Base-by-base conservation (phyloP, 768 basidiomycete species). In the Suillus discolor region DNA sequence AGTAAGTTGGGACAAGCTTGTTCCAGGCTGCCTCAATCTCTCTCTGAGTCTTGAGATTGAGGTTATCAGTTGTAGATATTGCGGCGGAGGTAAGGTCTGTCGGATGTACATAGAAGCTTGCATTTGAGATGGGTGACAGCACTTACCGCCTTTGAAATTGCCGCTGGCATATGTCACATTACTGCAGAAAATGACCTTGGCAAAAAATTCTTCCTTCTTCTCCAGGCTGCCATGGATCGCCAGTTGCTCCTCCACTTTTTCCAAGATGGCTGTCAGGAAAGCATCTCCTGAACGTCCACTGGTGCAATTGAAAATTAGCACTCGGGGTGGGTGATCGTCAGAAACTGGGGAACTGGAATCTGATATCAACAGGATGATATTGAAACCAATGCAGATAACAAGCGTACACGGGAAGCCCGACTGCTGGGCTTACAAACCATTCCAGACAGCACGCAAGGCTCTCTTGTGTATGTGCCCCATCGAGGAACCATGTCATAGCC, bases 91-190 rank as follows among this genome's bases (percentile, higher is more conserved):
- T 90, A 47, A 98, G 79, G 76, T 99, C 97, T 97, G 70, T 36
- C 38, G 60, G 49, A 16, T 41, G 63, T 23, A 49, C 13, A 69
- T 38, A 59, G 62, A 36, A 65, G 23, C 28, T 25, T 15, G 11
- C 41, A 39, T 72, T 20, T 53, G 2, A 55, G 41, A 59, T 18
- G 25, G 6, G 49, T 18, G 13, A 39, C 20, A 41, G 66, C 23
- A 73, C 85, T 75, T 70, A 94, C 97, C 97, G 61, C 93, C 92
- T 80, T 98, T 99, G 74, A 88, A 98, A 39, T 84, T 82, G 0
- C 97, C 97, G 68, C 93, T 89, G 1, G 87, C 84, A 72, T 97
- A 99, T 0, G 97, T 99, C 39, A 97, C 92, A 75, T 99, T 99
- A 57, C 95, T 89, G 78, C 96, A 99, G 77, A 99, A 99, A 55